Evolutionary conservation across 306 rosid species (phyloP), one percentile per base, ranked within the genome.

Genomic region (Cicer cuneatum): DNA sequence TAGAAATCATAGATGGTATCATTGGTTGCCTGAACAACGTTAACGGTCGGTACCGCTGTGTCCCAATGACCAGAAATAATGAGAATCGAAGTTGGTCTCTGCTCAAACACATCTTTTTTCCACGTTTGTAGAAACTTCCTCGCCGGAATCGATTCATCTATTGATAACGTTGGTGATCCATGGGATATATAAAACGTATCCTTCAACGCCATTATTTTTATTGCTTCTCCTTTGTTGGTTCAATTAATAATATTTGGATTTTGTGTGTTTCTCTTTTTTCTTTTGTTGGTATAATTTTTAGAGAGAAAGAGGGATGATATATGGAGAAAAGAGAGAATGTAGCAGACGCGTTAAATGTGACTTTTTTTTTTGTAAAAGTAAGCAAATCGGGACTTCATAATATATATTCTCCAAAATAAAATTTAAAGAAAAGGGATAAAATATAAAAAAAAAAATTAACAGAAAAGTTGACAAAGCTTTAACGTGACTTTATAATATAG

Each of bases 1-100:
- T 89, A 89, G 82, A 91, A 93, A 52, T 93, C 98, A 66, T 93
- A 53, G 78, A 93, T 93, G 83, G 92, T 91, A 5, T 84, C 85
- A 75, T 86, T 78, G 38, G 9, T 53, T 16, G 24, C 46, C 5
- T 78, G 73, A 8, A 89, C 64, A 58, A 86, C 78, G 72, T 83
- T 89, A 68, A 86, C 90, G 51, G 92, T 42, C 40, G 96, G 92
- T 7, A 71, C 72, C 4, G 72, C 15, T 8, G 97, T 89, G 19
- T 92, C 97, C 89, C 93, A 92, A 71, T 92, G 96, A 2, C 81
- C 92, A 14, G 96, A 92, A 10, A 92, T 74, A 8, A 90, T 33
- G n/a, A 89, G 86, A 81, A 89, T 89, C 13, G 92, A 41, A 10
- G 62, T 77, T 24, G 94, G 97, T 64, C 43, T 78, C 0, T 37